These are phyloP conservation scores for Stachybotrys echinatus DNA, from an alignment of 2,329 filamentous ascomycete species.

Conservation along the genomic window DNA sequence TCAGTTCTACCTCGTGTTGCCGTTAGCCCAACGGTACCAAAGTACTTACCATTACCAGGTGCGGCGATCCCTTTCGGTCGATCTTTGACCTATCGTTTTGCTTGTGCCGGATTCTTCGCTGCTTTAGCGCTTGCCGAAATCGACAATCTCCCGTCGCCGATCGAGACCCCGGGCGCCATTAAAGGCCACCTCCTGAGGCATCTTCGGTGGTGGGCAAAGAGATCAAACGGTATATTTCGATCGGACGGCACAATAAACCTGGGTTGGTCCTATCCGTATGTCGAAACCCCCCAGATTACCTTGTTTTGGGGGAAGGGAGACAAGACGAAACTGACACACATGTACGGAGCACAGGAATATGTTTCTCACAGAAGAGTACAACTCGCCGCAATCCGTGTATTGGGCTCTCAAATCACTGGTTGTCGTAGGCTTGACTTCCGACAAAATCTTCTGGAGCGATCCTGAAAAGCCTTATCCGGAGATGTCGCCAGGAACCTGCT, in stretches of 20 bases:
- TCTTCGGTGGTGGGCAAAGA: slow-evolving; percentile 41
- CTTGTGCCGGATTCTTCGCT: slow-evolving; percentile 42
- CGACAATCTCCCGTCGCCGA: slow-evolving; percentile 24
- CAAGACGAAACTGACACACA: too few relatives aligned
- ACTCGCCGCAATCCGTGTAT: slow-evolving; percentile 50
- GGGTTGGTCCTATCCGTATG: slow-evolving; percentile 27
- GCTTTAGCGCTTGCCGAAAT: slow-evolving; percentile 37
- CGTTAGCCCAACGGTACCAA: too few relatives aligned
- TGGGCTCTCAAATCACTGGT: slow-evolving; percentile 49
- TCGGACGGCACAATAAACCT: slow-evolving; percentile 44
- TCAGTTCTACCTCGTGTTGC: too few relatives aligned
- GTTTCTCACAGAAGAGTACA: slow-evolving; percentile 52
- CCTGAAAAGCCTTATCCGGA: slow-evolving; percentile 25
- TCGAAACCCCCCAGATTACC: too few relatives aligned
- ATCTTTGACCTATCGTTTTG: slow-evolving; percentile 45
- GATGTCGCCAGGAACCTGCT: not conserved
- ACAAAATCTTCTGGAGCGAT: slow-evolving; percentile 39
- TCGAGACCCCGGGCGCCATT: slow-evolving; percentile 30
- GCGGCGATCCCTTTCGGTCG: slow-evolving; percentile 47
- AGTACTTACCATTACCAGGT: too few relatives aligned
- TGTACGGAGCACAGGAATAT: slow-evolving; percentile 40
- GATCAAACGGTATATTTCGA: slow-evolving; percentile 38
- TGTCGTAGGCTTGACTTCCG: slow-evolving; percentile 26
- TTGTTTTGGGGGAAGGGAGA: too few relatives aligned
- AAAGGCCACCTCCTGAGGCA: slow-evolving; percentile 46